A percentile compares a stretch with the other conserved stretches of the same genome.
Evolutionary conservation across 805 yeast genomes (phyloP).

Genomic region (Candida ortonii): DNA sequence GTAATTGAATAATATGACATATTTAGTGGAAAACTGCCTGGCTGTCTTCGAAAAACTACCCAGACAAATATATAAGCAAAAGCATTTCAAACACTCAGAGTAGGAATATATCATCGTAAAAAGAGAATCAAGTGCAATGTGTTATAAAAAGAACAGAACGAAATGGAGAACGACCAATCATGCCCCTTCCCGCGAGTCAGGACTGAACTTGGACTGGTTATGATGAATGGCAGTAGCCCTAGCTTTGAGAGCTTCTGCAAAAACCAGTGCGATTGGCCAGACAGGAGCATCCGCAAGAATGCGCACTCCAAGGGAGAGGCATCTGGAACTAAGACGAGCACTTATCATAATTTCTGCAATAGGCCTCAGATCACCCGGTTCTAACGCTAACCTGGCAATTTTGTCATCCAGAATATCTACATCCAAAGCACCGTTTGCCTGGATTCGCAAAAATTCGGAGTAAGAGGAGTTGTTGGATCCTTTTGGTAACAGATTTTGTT

Average conservation of each 20-base stretch:
- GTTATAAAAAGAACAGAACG: background rate
- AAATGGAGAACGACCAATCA: background rate
- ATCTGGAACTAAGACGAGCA: conserved; percentile 52
- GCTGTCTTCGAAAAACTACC: too few relatives aligned
- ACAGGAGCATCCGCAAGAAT: conserved; percentile 82
- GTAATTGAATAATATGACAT: too few relatives aligned
- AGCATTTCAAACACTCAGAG: too few relatives aligned
- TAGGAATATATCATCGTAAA: too few relatives aligned
- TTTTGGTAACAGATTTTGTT: conserved; percentile 51
- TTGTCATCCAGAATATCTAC: conserved; percentile 48
- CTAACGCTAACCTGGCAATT: conserved; percentile 45
- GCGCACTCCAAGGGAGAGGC: conserved; percentile 68
- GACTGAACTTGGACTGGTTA: conserved; percentile 21
- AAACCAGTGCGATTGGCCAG: conserved; percentile 78
- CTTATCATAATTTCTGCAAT: conserved; percentile 44
- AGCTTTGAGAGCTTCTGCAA: conserved; percentile 75
- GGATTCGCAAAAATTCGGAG: conserved; percentile 54
- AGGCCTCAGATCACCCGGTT: conserved; percentile 44
- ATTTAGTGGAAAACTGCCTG: too few relatives aligned
- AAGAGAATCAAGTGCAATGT: background rate
- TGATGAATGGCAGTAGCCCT: conserved; percentile 46
- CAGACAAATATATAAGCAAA: too few relatives aligned
- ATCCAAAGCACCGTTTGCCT: conserved; percentile 59
- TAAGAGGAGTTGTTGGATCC: conserved; percentile 52
- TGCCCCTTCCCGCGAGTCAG: conserved; percentile 12